Base-by-base conservation (phyloP, 2,329 filamentous ascomycete genomes). In the Amauroascus niger region DNA sequence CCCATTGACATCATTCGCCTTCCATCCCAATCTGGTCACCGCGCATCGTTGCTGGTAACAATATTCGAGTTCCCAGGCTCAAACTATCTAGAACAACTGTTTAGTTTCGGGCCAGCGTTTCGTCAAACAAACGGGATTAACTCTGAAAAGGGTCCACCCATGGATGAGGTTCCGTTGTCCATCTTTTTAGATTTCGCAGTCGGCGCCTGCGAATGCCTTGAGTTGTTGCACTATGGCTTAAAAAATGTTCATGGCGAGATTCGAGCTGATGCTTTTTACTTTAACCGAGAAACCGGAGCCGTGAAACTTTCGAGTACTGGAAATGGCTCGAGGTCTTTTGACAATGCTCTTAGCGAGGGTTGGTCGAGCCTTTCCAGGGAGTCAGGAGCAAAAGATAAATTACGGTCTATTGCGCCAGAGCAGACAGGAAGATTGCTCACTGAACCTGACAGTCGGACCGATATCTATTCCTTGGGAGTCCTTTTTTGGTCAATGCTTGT, bases 361-460 rank as follows among this genome's bases (percentile, higher is more conserved):
- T 97, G 91, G 91, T 87, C 85, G 9, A 79, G 80, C 0, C 72
- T 96, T 8, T 91, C 87, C 11, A 84, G 86, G 56, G 87, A 96
- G 66, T 71, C 89, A 6, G 90, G 90, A 1, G 87, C 89, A 39
- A 89, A 88, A 70, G 84, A 90, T 65, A 95, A 95, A 69, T 75
- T 97, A 18, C 82, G 90, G 49, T 96, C 88, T 65, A 94, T 96
- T 65, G 91, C 89, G 45, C 90, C 91, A 0, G 91, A 97, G 66
- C 91, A 96, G 73, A 96, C 91, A 1, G 91, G 91, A 13, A 83
- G 91, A 18, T 86, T 96, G 79, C 87, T 89, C 2, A 88, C 87
- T 2, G 90, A 96, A 67, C 91, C 91, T 1, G 91, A 96, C 69
- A 87, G 81, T 41, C 81, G 91, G 39, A 96, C 91, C 14, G 91